Conservation (phyloP, 768 basidiomycete genomes). For the Cystofilobasidium capitatum region DNA sequence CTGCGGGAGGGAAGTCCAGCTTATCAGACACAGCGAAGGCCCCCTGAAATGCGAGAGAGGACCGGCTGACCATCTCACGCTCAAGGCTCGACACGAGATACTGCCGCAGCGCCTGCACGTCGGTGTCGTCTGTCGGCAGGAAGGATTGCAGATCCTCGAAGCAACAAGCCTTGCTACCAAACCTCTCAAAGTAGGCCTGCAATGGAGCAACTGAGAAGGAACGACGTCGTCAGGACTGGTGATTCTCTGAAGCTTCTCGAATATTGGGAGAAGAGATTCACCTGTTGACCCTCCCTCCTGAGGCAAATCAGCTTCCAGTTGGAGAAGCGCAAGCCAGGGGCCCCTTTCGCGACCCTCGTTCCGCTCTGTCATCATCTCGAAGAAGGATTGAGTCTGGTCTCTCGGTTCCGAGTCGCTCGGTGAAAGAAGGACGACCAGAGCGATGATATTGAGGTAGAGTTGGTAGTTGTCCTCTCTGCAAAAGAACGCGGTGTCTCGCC, state of each 20-base stretch:
- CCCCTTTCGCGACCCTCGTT: conserved; percentile 68
- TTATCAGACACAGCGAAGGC: not conserved
- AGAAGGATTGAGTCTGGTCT: conserved; percentile 41
- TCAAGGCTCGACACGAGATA: conserved; percentile 42
- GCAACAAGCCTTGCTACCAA: conserved; percentile 75
- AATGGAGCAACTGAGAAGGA: conserved; percentile 41
- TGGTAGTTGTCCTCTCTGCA: conserved; percentile 21
- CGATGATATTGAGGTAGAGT: conserved; percentile 23
- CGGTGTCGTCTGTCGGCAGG: not conserved
- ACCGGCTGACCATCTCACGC: conserved; percentile 47
- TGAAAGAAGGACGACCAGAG: not conserved
- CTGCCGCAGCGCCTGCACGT: conserved; percentile 34
- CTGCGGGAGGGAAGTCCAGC: conserved; percentile 44
- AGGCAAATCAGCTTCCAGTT: conserved; percentile 44
- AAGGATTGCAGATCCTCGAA: conserved; percentile 75
- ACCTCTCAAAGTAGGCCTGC: conserved; percentile 57
- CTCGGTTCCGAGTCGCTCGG: not conserved
- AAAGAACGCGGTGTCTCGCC: too few species aligned
- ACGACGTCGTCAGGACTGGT: conserved; percentile 35
- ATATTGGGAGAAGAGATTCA: not conserved
- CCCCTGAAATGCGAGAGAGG: conserved; percentile 28
- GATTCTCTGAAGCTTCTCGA: not conserved
- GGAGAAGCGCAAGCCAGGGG: conserved; percentile 60
- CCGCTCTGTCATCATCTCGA: conserved; percentile 51
- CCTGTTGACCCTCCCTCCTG: conserved; percentile 31